Conservation (phyloP, 2,329 filamentous ascomycete genomes). For the Aspergillus glaucus region DNA sequence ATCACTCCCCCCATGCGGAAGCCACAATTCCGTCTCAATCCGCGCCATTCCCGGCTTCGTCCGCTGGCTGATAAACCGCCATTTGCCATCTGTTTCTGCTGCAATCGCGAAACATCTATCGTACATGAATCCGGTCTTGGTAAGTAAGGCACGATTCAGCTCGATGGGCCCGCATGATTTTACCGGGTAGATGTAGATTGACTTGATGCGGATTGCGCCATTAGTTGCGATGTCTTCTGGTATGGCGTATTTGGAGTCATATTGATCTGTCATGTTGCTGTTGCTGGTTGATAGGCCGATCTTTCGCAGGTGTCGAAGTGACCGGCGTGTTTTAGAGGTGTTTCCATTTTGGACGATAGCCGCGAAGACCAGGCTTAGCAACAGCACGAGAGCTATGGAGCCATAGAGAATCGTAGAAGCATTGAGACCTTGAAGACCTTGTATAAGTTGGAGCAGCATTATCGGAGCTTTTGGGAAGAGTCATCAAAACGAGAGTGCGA, state of each 20-base stretch:
- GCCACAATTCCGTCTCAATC: conserved; percentile 15
- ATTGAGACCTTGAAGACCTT: neutral
- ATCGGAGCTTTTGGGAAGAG: neutral
- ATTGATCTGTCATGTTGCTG: conserved; percentile 9
- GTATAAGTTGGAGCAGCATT: neutral
- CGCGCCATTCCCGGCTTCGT: conserved; percentile 17
- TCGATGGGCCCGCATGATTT: conserved; percentile 17
- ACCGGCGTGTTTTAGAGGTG: neutral
- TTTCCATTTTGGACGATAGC: conserved; percentile 1
- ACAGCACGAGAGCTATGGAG: neutral
- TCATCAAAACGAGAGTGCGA: too few species aligned
- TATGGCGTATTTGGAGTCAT: conserved; percentile 1
- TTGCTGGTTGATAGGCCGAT: conserved; percentile 1
- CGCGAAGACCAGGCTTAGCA: neutral
- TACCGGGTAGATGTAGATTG: conserved; percentile 16
- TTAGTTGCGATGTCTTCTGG: neutral
- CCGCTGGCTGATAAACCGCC: conserved; percentile 21
- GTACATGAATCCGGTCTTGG: conserved; percentile 16
- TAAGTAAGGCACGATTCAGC: conserved; percentile 12
- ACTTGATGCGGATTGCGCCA: conserved; percentile 10
- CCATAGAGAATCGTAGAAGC: conserved; percentile 1
- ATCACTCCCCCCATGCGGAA: conserved; percentile 8
- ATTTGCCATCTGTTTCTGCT: conserved; percentile 7
- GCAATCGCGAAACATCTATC: conserved; percentile 17
- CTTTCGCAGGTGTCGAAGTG: conserved; percentile 1